Conservation (phyloP, 2,329 filamentous ascomycete genomes). For the Colletotrichum graminicola region DNA sequence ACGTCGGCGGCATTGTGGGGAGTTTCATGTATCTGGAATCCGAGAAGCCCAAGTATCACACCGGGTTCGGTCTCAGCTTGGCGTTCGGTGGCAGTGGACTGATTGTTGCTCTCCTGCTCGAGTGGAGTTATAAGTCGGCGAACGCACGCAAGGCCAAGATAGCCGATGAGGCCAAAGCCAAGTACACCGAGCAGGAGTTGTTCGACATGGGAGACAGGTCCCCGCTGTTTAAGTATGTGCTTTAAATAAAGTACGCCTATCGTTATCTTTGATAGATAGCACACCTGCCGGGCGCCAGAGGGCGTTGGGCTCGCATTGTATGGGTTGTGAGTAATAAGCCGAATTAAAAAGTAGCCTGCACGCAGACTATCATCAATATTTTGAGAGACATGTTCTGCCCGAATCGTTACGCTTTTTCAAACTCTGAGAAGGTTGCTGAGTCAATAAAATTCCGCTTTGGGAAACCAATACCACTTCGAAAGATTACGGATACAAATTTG, state of each 20-base stretch:
- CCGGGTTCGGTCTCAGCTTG: slow-evolving; percentile 51
- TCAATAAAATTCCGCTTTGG: too few species aligned
- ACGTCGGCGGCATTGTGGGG: slow-evolving; percentile 48
- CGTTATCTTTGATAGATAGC: not conserved
- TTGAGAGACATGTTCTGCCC: too few species aligned
- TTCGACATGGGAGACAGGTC: slow-evolving; percentile 50
- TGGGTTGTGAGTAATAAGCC: too few species aligned
- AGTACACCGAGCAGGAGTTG: slow-evolving; percentile 49
- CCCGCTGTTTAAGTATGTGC: slow-evolving; percentile 44
- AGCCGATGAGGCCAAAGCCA: slow-evolving; percentile 44
- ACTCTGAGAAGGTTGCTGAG: too few species aligned
- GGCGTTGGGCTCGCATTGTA: too few species aligned
- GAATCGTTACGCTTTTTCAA: too few species aligned
- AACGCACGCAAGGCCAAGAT: slow-evolving; percentile 47
- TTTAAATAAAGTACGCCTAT: not conserved
- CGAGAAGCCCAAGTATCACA: slow-evolving; percentile 62
- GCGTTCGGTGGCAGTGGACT: slow-evolving; percentile 50
- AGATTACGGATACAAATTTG: too few species aligned
- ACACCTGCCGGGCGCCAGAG: too few species aligned
- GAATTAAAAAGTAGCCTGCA: too few species aligned
- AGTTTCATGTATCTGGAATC: slow-evolving; percentile 48
- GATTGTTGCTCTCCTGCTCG: slow-evolving; percentile 48
- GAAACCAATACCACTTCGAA: too few species aligned
- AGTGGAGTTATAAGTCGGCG: slow-evolving; percentile 47
- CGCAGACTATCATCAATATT: too few species aligned